Evolutionary conservation across 176 grass and related monocot species (phyloP).

Genomic region (Miscanthus lutarioriparius): DNA sequence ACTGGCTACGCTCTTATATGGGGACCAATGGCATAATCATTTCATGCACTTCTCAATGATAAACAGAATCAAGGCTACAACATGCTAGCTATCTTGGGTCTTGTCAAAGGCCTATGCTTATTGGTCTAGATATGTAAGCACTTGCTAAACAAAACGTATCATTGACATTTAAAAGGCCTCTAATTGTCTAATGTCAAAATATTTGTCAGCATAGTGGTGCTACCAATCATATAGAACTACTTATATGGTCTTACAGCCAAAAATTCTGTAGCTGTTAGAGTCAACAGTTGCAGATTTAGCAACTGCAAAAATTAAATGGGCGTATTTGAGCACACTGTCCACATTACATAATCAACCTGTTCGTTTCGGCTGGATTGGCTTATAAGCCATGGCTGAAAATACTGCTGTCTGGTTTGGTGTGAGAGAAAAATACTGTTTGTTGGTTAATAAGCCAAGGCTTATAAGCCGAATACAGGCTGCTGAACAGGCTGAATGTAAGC

Average conservation of each 20-base stretch:
- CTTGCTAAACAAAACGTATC: not conserved
- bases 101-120: not conserved
- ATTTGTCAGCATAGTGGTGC: not conserved
- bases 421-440: too few species aligned
- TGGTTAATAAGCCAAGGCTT: too few species aligned
- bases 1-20: too few species aligned
- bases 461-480: too few species aligned
- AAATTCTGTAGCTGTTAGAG: not conserved
- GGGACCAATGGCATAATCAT: not conserved
- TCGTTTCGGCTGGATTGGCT: too few species aligned
- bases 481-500: too few species aligned
- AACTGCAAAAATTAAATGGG: not conserved
- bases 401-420: too few species aligned
- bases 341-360: not conserved
- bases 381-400: too few species aligned
- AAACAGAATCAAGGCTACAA: not conserved
- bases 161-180: not conserved
- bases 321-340: constrained; percentile 3
- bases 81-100: not conserved
- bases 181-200: not conserved
- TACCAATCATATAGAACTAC: not conserved
- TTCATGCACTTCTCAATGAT: not conserved
- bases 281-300: not conserved
- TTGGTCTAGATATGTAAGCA: not conserved
- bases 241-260: not conserved